These are phyloP conservation scores for Didymella sp. DNA, from an alignment of 2,329 filamentous ascomycete genomes.

Conservation along the genomic window DNA sequence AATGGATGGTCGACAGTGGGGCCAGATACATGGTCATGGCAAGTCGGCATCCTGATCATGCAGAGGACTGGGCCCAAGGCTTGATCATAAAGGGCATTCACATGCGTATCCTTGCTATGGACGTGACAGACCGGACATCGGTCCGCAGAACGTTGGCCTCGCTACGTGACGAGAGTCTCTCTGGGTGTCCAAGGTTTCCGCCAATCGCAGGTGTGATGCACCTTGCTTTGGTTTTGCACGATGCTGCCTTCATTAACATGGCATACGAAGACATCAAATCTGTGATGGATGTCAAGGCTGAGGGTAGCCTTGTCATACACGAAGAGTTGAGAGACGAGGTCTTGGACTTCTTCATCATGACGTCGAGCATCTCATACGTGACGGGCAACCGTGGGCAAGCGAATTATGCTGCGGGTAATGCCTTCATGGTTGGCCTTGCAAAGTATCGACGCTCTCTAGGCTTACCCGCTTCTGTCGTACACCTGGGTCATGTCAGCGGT, in stretches of 20 bases:
- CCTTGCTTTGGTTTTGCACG: slow-evolving; percentile 18
- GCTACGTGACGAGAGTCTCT: no score
- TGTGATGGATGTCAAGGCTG: slow-evolving; percentile 21
- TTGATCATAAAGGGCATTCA: slow-evolving; percentile 12
- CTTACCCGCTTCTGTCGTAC: slow-evolving; percentile 52
- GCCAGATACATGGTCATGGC: slow-evolving; percentile 38
- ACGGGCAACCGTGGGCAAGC: slow-evolving; percentile 49
- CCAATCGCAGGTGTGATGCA: slow-evolving; percentile 24
- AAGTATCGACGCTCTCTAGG: slow-evolving; percentile 22
- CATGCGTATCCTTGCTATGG: no score
- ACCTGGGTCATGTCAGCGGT: slow-evolving; percentile 60
- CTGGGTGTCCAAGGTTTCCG: slow-evolving; percentile 4
- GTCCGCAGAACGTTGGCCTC: not conserved
- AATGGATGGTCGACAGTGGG: slow-evolving; percentile 27
- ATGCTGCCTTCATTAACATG: slow-evolving; percentile 22
- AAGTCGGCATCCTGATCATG: slow-evolving; percentile 49
- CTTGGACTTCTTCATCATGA: slow-evolving; percentile 40
- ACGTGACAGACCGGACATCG: no score
- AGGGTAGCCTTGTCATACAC: slow-evolving; percentile 11
- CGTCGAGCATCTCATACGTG: slow-evolving; percentile 31
- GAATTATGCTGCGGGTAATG: slow-evolving; percentile 57
- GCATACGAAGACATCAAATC: slow-evolving; percentile 9
- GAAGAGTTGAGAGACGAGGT: slow-evolving; percentile 18
- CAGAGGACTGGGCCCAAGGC: slow-evolving; percentile 21
- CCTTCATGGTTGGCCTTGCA: slow-evolving; percentile 31